Evolutionary conservation across 495 filamentous ascomycete genomes (phyloP), one percentile per base, ranked within the genome.

Genomic region (Aspergillus steynii): DNA sequence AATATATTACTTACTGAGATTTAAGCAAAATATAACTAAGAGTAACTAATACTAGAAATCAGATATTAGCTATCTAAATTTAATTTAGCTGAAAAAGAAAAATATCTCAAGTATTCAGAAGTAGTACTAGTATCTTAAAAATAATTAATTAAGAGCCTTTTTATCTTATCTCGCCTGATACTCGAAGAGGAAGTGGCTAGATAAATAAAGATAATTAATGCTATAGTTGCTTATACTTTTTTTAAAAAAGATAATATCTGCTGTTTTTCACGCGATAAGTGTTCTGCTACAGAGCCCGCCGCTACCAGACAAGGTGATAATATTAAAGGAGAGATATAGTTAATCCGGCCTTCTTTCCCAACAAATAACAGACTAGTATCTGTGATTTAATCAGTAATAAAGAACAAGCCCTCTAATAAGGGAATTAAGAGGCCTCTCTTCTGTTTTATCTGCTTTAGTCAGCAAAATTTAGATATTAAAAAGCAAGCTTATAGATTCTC

Each of bases 381-480:
- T 62, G 62, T 68, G 51, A 61, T 71, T 62, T 65, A 65, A 71
- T 65, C 63, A 50, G 55, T 70, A 29, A 70, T 64, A 54, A 64
- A 56, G 54, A 66, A 70, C 48, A 71, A 73, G 54, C 69, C 68
- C 31, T 65, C 58, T 29, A 61, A 73, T 55, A 72, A 66, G 58
- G 65, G 60, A 25, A 61, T 71, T 48, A 68, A 74, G 59, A 72
- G 73, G 53, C 69, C 74, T 54, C 67, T 56, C 10, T 73, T 70
- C 62, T 80, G 68, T 61, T 80, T 79, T 61, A 59, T 78, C 49
- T 80, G 67, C 55, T 29, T 80, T 53, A 71, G 76, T 47, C 65
- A 78, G 51, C 31, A 65, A 51, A 62, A 51, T 54, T 61, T 77
- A 34, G 68, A 65, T 49, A 55, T 70, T 15, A 52, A 64, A 51